A percentile compares a stretch with the other conserved stretches of the same genome.
These are phyloP conservation scores for Suillus subalutaceus DNA, from an alignment of 768 basidiomycete genomes.

Conservation along the genomic window DNA sequence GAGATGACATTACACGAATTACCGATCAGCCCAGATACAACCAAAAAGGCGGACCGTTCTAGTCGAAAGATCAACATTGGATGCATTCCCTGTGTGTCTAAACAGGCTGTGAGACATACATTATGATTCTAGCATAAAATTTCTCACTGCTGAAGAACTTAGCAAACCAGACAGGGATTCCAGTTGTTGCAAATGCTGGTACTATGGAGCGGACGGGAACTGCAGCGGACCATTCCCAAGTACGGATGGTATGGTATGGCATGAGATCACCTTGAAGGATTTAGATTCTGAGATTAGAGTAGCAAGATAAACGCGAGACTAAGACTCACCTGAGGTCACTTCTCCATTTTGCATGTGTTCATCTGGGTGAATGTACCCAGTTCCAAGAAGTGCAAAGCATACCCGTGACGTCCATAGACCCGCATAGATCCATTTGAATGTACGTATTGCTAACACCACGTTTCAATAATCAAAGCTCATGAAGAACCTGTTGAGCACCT, in stretches of 20 bases:
- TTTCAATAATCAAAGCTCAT: neutral
- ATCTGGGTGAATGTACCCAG: slow-evolving; percentile 45
- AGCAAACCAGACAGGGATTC: slow-evolving; percentile 30
- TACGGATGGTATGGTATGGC: slow-evolving; percentile 28
- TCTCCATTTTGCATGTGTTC: slow-evolving; percentile 47
- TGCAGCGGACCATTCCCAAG: slow-evolving; percentile 43
- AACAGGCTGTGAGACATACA: slow-evolving; percentile 11
- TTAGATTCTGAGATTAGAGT: slow-evolving; percentile 11
- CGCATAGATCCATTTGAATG: slow-evolving; percentile 24
- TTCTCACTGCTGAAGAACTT: slow-evolving; percentile 26
- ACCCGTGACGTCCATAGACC: slow-evolving; percentile 31
- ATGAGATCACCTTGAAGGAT: slow-evolving; percentile 29
- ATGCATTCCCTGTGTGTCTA: slow-evolving; percentile 18
- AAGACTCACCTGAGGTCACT: slow-evolving; percentile 35
- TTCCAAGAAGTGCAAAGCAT: slow-evolving; percentile 36
- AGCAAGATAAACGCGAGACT: slow-evolving; percentile 6
- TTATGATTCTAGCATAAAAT: neutral
- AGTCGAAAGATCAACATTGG: slow-evolving; percentile 29
- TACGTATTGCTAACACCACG: slow-evolving; percentile 17
- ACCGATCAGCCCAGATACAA: slow-evolving; percentile 38
- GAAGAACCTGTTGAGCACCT: neutral
- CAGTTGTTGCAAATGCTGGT: slow-evolving; percentile 36
- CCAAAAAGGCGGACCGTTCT: slow-evolving; percentile 35
- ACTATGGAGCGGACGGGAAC: slow-evolving; percentile 40
- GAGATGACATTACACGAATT: slow-evolving; percentile 4